Percentiles rank a stretch among this genome's conserved stretches.
Evolutionary conservation across 306 rosid species (phyloP).

Genomic region (Datisca glomerata): DNA sequence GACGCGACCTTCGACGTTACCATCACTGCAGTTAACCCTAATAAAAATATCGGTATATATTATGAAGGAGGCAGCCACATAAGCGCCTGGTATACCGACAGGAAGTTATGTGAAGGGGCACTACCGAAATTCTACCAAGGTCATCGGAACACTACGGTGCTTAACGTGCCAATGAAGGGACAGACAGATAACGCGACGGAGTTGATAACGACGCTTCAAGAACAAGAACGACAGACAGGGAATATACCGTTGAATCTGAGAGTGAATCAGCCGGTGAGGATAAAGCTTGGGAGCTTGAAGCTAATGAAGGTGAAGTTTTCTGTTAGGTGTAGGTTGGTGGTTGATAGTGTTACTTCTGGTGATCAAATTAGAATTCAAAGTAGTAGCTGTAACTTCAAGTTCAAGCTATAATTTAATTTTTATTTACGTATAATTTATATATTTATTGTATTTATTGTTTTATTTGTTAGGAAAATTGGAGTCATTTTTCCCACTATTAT

Average conservation of each 20-base stretch:
- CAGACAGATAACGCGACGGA: conserved; percentile 35
- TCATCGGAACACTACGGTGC: conserved; percentile 57
- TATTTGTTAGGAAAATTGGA: no score
- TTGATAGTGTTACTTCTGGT: conserved; percentile 29
- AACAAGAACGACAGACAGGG: conserved; percentile 25
- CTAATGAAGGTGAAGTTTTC: conserved; percentile 50
- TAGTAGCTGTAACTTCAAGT: conserved; percentile 62
- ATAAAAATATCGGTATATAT: conserved; percentile 77
- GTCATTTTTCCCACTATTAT: no score
- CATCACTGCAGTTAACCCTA: conserved; percentile 64
- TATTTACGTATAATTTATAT: no score
- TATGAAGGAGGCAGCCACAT: conserved; percentile 73
- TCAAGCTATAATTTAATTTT: conserved; percentile 56
- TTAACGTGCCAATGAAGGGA: conserved; percentile 34
- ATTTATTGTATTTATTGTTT: no score
- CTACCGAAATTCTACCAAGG: conserved; percentile 84
- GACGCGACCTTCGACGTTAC: conserved; percentile 38
- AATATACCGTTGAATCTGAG: conserved; percentile 46
- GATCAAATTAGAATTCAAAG: conserved; percentile 27
- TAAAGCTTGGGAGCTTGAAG: conserved; percentile 72
- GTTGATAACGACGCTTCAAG: conserved; percentile 9
- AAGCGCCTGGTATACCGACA: conserved; percentile 45
- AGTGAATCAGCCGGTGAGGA: conserved; percentile 63
- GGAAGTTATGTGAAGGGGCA: conserved; percentile 51
- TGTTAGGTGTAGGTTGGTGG: conserved; percentile 49